These are phyloP conservation scores for Colletotrichum musae DNA, from an alignment of 2,329 filamentous ascomycete species.

Conservation along the genomic window DNA sequence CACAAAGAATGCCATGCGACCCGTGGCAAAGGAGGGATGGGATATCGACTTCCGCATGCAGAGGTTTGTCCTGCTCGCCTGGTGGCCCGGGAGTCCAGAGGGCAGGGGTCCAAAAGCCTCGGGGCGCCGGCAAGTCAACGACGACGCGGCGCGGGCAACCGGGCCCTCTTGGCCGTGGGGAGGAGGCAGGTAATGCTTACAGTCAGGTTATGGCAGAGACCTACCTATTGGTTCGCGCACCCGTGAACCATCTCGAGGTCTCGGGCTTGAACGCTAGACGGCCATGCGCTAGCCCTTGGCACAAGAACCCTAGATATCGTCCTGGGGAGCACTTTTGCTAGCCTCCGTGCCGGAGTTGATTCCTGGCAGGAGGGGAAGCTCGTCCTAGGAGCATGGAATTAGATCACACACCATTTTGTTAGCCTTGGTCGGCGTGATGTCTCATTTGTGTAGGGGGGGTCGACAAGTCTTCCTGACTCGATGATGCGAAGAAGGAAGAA, in stretches of 20 bases:
- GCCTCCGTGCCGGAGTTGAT: no score
- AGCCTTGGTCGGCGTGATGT: no score
- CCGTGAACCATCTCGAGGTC: not conserved
- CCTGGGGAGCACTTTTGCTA: not conserved
- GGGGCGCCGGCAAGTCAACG: not conserved
- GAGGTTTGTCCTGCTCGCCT: not conserved
- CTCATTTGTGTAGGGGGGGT: no score
- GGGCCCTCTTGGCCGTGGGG: no score
- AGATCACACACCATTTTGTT: no score
- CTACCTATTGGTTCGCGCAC: no score
- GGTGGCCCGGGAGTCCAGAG: not conserved
- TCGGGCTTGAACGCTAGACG: not conserved
- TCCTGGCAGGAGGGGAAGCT: no score
- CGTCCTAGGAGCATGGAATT: no score
- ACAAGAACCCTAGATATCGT: not conserved
- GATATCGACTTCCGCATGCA: conserved; percentile 14
- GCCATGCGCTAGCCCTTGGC: not conserved
- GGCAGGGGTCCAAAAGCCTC: not conserved
- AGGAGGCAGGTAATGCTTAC: no score
- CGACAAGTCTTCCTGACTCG: no score
- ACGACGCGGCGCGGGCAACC: not conserved
- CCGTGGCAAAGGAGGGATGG: not conserved
- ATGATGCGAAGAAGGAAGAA: no score
- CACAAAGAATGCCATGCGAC: conserved; percentile 3
- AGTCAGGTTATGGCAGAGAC: no score